Conservation (phyloP, 2,329 filamentous ascomycete species). For the Trichophyton rubrum region DNA sequence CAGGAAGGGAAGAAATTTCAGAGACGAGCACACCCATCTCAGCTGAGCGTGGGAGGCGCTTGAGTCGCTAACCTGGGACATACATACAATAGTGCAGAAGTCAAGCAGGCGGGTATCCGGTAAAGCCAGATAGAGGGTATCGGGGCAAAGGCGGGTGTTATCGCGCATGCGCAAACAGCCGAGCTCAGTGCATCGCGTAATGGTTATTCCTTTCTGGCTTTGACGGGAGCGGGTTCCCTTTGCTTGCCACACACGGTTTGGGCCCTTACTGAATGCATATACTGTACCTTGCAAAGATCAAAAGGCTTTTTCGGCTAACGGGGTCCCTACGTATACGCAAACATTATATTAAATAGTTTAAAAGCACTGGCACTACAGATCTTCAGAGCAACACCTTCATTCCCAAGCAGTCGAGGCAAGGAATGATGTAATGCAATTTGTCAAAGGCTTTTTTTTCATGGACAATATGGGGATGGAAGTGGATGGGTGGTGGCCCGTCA, state of each 20-base stretch:
- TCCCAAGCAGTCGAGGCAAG: background rate
- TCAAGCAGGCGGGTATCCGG: background rate
- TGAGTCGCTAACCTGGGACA: background rate
- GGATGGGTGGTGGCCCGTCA: background rate
- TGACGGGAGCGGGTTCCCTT: background rate
- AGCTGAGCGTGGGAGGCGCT: conserved; percentile 3
- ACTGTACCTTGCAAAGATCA: background rate
- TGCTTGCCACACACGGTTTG: background rate
- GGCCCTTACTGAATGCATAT: background rate
- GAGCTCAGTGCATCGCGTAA: background rate
- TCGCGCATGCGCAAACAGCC: background rate
- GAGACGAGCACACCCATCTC: background rate
- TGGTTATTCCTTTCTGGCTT: background rate
- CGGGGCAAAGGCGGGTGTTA: background rate
- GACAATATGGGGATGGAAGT: background rate
- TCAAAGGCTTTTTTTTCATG: background rate
- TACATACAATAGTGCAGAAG: background rate
- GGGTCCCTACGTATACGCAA: background rate
- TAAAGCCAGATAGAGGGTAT: background rate
- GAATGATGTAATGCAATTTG: background rate
- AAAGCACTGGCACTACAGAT: background rate
- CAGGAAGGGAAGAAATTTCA: background rate
- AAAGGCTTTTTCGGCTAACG: background rate
- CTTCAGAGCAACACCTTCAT: background rate
- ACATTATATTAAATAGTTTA: background rate